Base-by-base conservation (phyloP, 768 basidiomycete species). In the Tremella yokohamensis region DNA sequence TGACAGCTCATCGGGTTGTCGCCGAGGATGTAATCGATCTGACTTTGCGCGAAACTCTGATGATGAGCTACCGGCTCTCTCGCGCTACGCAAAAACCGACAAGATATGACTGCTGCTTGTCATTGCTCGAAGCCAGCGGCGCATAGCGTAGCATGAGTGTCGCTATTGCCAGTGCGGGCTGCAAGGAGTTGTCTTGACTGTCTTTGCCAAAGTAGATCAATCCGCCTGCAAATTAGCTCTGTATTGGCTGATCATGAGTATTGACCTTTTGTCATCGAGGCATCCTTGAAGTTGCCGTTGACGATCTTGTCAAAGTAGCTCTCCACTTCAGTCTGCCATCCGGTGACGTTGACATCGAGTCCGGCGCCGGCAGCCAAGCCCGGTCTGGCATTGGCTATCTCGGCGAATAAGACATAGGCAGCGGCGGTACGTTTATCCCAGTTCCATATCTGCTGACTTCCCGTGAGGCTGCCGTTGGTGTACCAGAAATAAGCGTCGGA, bases 401-500 rank as follows among this genome's bases (percentile, higher is more conserved):
- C 89, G 0, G 86, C 82, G 58, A 86, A 88, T 7, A 94, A 77
- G 18, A 93, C 82, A 40, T 84, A 82, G 0, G 90, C 69, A 1
- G 85, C 92, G 1, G 89, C 87, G 0, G 82, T 83, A 74, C 89
- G 87, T 2, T 84, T 83, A 70, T 92, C 92, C 92, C 92, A 97
- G 72, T 92, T 92, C 77, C 91, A 88, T 4, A 87, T 84, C 1
- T 79, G 76, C 45, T 84, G 77, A 34, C 81, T 78, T 0, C 79
- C 79, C 1, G 76, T 74, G 0, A 93, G 79, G 20, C 80, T 73
- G 68, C 83, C 87, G 29, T 82, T 77, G 9, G 77, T 68, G 73
- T 85, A 90, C 69, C 83, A 83, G 7, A 78, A 72, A 69, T 84
- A 80, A 1, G 88, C 88, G 58, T 88, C 82, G 19, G 80, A 70